Percentiles rank a stretch among this genome's conserved stretches.
phyloP scores from a whole-genome alignment of 108 stramenopile species.

The Ochromonas danica region DNA sequence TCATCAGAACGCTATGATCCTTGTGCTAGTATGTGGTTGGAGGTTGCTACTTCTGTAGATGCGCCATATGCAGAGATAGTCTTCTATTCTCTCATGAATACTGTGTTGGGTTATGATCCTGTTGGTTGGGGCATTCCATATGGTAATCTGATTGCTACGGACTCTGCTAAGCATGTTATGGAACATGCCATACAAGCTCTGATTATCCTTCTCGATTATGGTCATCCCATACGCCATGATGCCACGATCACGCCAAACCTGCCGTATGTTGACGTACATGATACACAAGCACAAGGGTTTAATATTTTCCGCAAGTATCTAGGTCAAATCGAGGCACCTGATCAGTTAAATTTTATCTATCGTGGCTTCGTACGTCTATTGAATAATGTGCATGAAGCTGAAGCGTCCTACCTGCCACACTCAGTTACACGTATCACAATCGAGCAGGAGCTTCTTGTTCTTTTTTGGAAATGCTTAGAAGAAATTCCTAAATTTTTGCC shows the following conservation, averaged over 20 bases:
- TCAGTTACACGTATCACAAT: constrained; percentile 63
- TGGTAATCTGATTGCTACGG: constrained; percentile 56
- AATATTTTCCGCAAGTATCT: constrained; percentile 81
- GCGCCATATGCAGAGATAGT: constrained; percentile 85
- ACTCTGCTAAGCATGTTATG: constrained; percentile 67
- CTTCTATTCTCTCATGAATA: constrained; percentile 86
- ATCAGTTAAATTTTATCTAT: constrained; percentile 73
- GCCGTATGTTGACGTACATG: not conserved
- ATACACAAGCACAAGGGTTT: constrained; percentile 63
- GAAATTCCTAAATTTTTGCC: constrained; percentile 85
- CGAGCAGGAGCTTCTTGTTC: constrained; percentile 86
- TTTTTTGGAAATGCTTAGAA: constrained; percentile 94
- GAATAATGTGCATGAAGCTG: constrained; percentile 71
- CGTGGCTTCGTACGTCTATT: constrained; percentile 80
- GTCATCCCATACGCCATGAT: constrained; percentile 19
- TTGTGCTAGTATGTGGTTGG: constrained; percentile 63
- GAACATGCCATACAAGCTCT: constrained; percentile 80
- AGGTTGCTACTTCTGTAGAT: constrained; percentile 77
- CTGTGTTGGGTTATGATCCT: constrained; percentile 80
- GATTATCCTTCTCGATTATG: constrained; percentile 77
- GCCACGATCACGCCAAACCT: not conserved
- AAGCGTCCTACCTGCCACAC: constrained; percentile 71
- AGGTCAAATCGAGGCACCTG: constrained; percentile 66
- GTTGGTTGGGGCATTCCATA: constrained; percentile 66
- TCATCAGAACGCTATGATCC: constrained; percentile 80